Evolutionary conservation across 2,329 filamentous ascomycete species (phyloP).

Genomic region (Cryphonectria parasitica): DNA sequence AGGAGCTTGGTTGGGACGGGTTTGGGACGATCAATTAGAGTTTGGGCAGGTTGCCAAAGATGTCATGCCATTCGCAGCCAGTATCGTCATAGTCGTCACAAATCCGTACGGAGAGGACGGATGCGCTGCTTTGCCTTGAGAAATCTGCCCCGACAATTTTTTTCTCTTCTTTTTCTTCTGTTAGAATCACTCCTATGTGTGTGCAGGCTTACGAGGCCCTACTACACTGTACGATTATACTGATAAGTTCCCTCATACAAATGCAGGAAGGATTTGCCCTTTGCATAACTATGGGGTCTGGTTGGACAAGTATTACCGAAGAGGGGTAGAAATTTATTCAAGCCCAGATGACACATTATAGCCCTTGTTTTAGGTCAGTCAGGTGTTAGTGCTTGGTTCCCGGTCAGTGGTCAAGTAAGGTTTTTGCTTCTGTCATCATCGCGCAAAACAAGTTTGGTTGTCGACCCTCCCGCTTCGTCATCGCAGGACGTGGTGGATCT

Average conservation of each 20-base stretch:
- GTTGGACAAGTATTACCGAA: not conserved
- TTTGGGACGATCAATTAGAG: not conserved
- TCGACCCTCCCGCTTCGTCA: constrained; percentile 1
- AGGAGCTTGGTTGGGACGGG: not conserved
- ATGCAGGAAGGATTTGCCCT: too few relatives aligned
- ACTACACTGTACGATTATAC: too few relatives aligned
- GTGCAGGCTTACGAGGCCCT: not conserved
- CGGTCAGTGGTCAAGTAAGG: not conserved
- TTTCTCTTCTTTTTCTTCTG: not conserved
- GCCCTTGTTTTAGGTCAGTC: not conserved
- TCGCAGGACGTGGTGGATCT: not conserved
- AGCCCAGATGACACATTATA: not conserved
- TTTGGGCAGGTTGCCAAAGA: not conserved
- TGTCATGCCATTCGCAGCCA: not conserved
- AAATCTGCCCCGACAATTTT: not conserved
- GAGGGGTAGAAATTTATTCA: not conserved
- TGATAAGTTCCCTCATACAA: too few relatives aligned
- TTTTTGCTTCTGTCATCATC: not conserved
- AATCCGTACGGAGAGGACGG: not conserved
- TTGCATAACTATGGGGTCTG: not conserved
- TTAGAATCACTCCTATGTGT: too few relatives aligned
- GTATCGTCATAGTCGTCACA: not conserved
- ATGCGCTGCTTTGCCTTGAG: not conserved
- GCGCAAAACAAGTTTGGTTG: constrained; percentile 5
- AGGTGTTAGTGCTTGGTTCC: not conserved